phyloP scores from a whole-genome alignment of 2,329 filamentous ascomycete genomes.

The Ceratocystiopsis brevicomis region DNA sequence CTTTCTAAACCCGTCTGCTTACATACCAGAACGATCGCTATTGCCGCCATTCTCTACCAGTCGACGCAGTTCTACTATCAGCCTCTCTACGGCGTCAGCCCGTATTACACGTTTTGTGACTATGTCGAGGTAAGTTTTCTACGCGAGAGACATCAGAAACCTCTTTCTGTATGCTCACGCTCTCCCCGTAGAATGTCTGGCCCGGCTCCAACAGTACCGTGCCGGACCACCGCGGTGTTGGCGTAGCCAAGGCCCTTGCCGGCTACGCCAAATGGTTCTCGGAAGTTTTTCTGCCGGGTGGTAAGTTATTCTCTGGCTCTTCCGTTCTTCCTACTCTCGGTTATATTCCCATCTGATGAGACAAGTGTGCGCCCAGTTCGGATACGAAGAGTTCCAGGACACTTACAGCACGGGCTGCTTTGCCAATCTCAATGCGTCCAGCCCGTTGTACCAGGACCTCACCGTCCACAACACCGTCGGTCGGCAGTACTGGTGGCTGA shows the following conservation, averaged over 20 bases:
- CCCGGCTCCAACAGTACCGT: conserved; percentile 19
- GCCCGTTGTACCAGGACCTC: conserved; percentile 21
- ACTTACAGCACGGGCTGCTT: conserved; percentile 27
- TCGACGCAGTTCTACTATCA: conserved; percentile 13
- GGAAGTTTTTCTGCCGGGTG: conserved; percentile 21
- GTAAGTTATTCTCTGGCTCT: neutral
- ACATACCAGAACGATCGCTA: conserved; percentile 24
- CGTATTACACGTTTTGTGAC: conserved; percentile 30
- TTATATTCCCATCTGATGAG: no score
- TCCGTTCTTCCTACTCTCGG: neutral
- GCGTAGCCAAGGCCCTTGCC: conserved; percentile 27
- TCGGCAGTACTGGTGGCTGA: conserved; percentile 36
- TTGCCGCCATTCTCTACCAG: conserved; percentile 40
- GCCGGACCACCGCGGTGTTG: conserved; percentile 31
- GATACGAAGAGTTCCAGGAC: conserved; percentile 10
- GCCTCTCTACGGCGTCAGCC: conserved; percentile 20
- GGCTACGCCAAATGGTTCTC: conserved; percentile 33
- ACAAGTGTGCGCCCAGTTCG: conserved; percentile 23
- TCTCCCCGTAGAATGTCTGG: conserved; percentile 16
- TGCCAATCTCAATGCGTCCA: conserved; percentile 24
- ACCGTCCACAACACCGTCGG: conserved; percentile 22
- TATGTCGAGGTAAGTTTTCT: conserved; percentile 18
- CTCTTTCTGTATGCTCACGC: no score
- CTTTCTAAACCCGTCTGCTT: no score
- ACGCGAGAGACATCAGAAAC: no score